Evolutionary conservation across 1,284 basidiomycete species (phyloP), one percentile per base, ranked within the genome.

Genomic region (Malassezia globosa): DNA sequence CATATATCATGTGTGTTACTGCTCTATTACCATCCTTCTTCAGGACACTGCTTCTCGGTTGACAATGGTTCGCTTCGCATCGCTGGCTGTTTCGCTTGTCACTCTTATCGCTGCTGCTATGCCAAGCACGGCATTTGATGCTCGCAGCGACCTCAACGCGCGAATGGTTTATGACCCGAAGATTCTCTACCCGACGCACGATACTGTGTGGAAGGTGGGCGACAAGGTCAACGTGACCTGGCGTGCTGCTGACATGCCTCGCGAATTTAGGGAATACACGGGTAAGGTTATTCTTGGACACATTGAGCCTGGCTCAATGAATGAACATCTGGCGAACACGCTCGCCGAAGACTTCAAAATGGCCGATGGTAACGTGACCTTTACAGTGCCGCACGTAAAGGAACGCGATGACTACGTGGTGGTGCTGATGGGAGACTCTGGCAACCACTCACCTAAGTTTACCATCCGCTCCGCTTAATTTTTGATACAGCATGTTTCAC

Each of bases 341-440:
- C 44, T 61, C 10, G 60, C 58, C 2, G 26, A 50, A 13, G 40
- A 46, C 26, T 58, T 61, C 42, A 33, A 33, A 13, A 38, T 60
- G 19, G 33, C 34, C 11, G 33, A n/a, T 11, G 56, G 52, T 22
- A 42, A 46, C 18, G 50, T 54, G 13, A 37, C 36, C 4, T 48
- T 61, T 36, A 54, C 40, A 11, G 34, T 61, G 8, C 60, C 60
- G 10, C 29, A 53, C 26, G 33, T 54, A 16, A 39, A 45, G 18
- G 31, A 34, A 21, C 48, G 60, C 16, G 25, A 55, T 39, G 53
- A 57, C 46, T 61, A 61, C 46, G 53, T 60, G 26, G 53, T 61
- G 8, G 60, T 61, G 7, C 48, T 61, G 25, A 49, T 61, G 21
- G 60, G 60, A 19, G 60, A 61, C 48, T 53, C 49, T 21, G 60